A percentile compares a stretch with the other conserved stretches of the same genome.
phyloP scores from a whole-genome alignment of 495 filamentous ascomycete species.

The Rhypophila decipiens region DNA sequence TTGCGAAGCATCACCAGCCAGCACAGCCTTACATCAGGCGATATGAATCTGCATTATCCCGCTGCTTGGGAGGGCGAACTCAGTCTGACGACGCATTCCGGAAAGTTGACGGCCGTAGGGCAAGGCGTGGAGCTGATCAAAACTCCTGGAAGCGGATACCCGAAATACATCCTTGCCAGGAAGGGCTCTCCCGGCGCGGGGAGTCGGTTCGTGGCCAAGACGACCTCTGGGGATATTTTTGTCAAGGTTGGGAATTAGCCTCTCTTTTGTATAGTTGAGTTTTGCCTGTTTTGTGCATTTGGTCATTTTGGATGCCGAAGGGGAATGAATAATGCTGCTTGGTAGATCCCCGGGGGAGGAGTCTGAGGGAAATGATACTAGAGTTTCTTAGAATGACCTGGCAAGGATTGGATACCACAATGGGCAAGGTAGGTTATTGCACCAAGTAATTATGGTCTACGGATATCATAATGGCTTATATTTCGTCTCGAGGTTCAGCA shows the following conservation, averaged over 20 bases:
- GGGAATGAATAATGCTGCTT: too few species aligned
- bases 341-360: too few species aligned
- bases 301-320: too few species aligned
- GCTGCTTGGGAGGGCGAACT: conserved; percentile 36
- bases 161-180: conserved; percentile 25
- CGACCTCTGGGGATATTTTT: conserved; percentile 23
- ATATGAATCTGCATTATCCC: conserved; percentile 29
- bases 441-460: too few species aligned
- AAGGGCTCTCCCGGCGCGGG: conserved; percentile 29
- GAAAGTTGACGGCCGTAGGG: conserved; percentile 23
- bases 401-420: too few species aligned
- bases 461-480: too few species aligned
- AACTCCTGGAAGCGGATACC: conserved; percentile 20
- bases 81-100: conserved; percentile 18
- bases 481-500: too few species aligned
- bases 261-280: too few species aligned
- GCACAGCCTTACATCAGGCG: conserved; percentile 30
- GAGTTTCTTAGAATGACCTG: too few species aligned
- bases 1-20: conserved; percentile 20
- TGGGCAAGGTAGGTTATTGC: too few species aligned
- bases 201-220: conserved; percentile 15
- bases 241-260: conserved; percentile 24
- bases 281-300: too few species aligned
- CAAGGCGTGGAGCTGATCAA: conserved; percentile 27
- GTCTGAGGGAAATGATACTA: too few species aligned